phyloP scores from a whole-genome alignment of 2,329 filamentous ascomycete species.

The Gremmenia infestans region DNA sequence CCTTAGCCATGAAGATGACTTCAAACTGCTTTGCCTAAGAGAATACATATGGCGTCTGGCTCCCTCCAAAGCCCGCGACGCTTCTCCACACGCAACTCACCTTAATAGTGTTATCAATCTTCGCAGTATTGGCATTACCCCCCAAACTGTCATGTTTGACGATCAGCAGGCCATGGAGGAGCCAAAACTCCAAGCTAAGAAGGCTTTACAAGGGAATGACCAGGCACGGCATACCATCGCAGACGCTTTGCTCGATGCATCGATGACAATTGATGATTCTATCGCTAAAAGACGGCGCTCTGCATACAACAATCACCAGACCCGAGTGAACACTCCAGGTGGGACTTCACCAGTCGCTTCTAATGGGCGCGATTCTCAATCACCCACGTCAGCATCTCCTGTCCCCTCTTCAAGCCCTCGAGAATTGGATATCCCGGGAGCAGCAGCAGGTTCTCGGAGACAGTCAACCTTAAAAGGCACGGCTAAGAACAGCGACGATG shows the following conservation, averaged over 20 bases:
- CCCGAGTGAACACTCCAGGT: constrained; percentile 36
- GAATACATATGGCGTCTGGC: constrained; percentile 90
- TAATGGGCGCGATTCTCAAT: constrained; percentile 15
- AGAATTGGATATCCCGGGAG: constrained; percentile 11
- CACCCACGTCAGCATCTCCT: constrained; percentile 21
- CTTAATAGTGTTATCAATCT: constrained; percentile 70
- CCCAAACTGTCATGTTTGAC: constrained; percentile 90
- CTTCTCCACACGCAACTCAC: constrained; percentile 29
- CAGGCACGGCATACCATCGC: constrained; percentile 65
- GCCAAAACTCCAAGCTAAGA: constrained; percentile 30
- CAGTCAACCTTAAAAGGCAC: constrained; percentile 12
- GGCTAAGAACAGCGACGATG: constrained; percentile 28
- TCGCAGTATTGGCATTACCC: constrained; percentile 69
- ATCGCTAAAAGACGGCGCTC: constrained; percentile 48
- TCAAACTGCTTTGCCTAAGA: constrained; percentile 77
- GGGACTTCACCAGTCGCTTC: constrained; percentile 9
- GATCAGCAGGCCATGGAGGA: constrained; percentile 56
- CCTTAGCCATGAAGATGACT: constrained; percentile 76
- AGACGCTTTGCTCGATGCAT: constrained; percentile 87
- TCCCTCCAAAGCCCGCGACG: constrained; percentile 50
- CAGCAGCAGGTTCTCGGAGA: constrained; percentile 15
- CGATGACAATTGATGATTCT: constrained; percentile 75
- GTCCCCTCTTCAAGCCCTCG: constrained; percentile 19
- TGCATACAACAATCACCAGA: constrained; percentile 46
- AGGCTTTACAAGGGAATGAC: constrained; percentile 32